Conservation (phyloP, 2,329 filamentous ascomycete genomes). For the Neospermospora avenae region DNA sequence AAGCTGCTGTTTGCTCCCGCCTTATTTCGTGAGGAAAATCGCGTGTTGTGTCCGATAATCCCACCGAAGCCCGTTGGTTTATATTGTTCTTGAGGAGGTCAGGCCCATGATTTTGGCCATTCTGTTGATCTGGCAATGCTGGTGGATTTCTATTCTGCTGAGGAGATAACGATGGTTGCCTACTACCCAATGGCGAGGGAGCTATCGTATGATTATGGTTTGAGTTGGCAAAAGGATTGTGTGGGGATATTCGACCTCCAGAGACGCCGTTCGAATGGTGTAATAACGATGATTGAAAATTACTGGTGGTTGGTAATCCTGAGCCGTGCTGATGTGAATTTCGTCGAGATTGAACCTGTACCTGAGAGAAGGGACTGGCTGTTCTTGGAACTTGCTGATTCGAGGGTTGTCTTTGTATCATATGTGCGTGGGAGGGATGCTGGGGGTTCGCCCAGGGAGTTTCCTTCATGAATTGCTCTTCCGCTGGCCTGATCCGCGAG, state of each 20-base stretch:
- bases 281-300: slow-evolving; percentile 30
- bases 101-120: slow-evolving; percentile 3
- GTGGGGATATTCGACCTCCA: slow-evolving; percentile 31
- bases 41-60: slow-evolving; percentile 20
- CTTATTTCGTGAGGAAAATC: slow-evolving; percentile 28
- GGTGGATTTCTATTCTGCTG: slow-evolving; percentile 27
- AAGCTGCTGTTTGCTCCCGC: slow-evolving; percentile 25
- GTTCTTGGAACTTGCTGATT: slow-evolving; percentile 38
- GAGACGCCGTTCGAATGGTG: slow-evolving; percentile 30
- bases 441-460: slow-evolving; percentile 93
- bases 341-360: slow-evolving; percentile 35
- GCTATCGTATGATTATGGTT: slow-evolving; percentile 30
- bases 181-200: slow-evolving; percentile 34
- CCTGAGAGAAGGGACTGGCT: slow-evolving; percentile 35
- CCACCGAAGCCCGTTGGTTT: slow-evolving; percentile 23
- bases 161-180: slow-evolving; percentile 34
- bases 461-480: slow-evolving; percentile 83
- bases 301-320: slow-evolving; percentile 33
- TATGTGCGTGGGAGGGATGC: slow-evolving; percentile 59
- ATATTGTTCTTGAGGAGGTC: slow-evolving; percentile 21
- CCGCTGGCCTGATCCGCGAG: slow-evolving; percentile 54
- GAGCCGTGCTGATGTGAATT: slow-evolving; percentile 38
- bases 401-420: slow-evolving; percentile 41
- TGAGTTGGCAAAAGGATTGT: slow-evolving; percentile 32
- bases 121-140: slow-evolving; percentile 21